A percentile compares a stretch with the other conserved stretches of the same genome.
phyloP scores from a whole-genome alignment of 2,329 filamentous ascomycete species.

The Trichoderma harzianum region DNA sequence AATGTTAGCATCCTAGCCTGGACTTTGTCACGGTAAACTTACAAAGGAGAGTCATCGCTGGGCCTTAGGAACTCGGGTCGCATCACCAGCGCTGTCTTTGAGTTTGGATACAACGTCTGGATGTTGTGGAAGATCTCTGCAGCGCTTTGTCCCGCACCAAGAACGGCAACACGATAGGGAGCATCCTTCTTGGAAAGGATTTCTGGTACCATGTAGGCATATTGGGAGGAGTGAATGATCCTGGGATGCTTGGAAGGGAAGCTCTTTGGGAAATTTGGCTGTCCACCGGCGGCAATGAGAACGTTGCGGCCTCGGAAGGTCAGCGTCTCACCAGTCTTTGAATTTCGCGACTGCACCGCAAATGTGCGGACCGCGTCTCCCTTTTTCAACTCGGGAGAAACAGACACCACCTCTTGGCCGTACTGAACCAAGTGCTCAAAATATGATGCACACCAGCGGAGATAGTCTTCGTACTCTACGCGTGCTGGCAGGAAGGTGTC shows the following conservation, averaged over 20 bases:
- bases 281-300: conserved; percentile 55
- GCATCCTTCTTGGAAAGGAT: conserved; percentile 55
- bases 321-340: conserved; percentile 51
- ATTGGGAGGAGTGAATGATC: conserved; percentile 87
- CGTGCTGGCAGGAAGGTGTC: conserved; percentile 83
- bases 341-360: conserved; percentile 62
- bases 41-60: conserved; percentile 96
- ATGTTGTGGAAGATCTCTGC: conserved; percentile 95
- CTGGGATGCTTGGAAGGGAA: conserved; percentile 68
- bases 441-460: conserved; percentile 82
- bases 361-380: conserved; percentile 59
- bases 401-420: conserved; percentile 69
- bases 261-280: conserved; percentile 65
- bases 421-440: conserved; percentile 75
- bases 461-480: conserved; percentile 91
- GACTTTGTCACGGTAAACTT: conserved; percentile 33
- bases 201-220: conserved; percentile 61
- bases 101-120: conserved; percentile 76
- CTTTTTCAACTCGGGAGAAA: conserved; percentile 53
- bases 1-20: conserved; percentile 26
- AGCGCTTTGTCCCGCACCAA: conserved; percentile 88
- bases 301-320: conserved; percentile 62
- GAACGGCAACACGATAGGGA: conserved; percentile 73
- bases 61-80: conserved; percentile 79
- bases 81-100: conserved; percentile 74